A percentile compares a stretch with the other conserved stretches of the same genome.
Evolutionary conservation across 192 early-diverging fungal genomes (phyloP).

Genomic region (Rhizophagus clarus): DNA sequence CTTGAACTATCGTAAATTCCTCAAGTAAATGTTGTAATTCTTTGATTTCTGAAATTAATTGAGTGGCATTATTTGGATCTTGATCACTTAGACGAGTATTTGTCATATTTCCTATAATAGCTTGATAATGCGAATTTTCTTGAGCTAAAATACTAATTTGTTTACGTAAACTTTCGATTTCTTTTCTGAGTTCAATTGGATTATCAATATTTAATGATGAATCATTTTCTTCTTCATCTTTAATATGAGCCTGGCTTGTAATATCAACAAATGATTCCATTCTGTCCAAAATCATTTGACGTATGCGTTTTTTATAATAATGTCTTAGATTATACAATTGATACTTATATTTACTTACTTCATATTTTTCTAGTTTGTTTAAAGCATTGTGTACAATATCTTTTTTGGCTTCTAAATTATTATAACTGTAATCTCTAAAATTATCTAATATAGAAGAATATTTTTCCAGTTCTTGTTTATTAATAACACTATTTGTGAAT

Average conservation of each 20-base stretch:
- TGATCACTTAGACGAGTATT: neutral
- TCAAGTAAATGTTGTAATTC: neutral
- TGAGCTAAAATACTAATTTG: neutral
- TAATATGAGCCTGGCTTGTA: neutral
- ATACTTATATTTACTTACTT: neutral
- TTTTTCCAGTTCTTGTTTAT: neutral
- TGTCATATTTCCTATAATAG: neutral
- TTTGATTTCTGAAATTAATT: neutral
- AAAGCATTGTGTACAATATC: neutral
- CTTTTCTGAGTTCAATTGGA: too few species aligned
- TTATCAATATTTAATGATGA: neutral
- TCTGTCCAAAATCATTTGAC: neutral
- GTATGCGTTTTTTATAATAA: neutral
- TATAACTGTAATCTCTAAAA: neutral
- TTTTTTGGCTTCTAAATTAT: neutral
- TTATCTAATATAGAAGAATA: neutral
- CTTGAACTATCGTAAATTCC: conserved; percentile 19
- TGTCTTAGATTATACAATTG: neutral
- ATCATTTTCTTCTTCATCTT: neutral
- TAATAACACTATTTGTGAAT: neutral
- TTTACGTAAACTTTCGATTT: neutral
- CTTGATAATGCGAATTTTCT: conserved; percentile 19
- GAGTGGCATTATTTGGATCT: conserved; percentile 14
- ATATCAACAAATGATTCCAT: neutral
- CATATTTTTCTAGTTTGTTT: neutral